Conservation (phyloP, 495 filamentous ascomycete genomes). For the Choiromyces venosus region DNA sequence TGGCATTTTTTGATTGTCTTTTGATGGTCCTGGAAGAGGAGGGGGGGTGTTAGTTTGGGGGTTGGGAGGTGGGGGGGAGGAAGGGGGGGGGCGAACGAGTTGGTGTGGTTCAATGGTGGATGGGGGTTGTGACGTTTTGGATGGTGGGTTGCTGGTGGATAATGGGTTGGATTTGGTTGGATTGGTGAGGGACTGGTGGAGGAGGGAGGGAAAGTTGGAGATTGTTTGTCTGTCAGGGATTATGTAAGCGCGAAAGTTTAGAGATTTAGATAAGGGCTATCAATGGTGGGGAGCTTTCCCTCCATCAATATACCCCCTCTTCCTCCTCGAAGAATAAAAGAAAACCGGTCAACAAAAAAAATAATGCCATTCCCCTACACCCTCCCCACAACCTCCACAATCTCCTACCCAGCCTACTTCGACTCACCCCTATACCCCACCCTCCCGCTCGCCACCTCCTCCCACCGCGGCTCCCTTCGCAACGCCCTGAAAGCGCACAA, state of each 20-base stretch:
- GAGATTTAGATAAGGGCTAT: neutral
- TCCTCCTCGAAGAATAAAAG: neutral
- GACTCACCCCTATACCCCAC: slow-evolving; percentile 72
- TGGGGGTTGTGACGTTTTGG: slow-evolving; percentile 21
- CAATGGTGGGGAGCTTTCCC: too few species aligned
- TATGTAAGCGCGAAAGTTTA: neutral
- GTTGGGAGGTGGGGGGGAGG: neutral
- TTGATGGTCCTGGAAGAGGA: neutral
- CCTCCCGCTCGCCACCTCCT: slow-evolving; percentile 68
- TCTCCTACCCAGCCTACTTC: slow-evolving; percentile 70
- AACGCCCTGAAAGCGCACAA: slow-evolving; percentile 76
- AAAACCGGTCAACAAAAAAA: too few species aligned
- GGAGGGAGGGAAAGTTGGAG: neutral
- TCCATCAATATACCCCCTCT: neutral
- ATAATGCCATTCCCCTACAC: slow-evolving; percentile 80
- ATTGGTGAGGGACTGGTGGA: too few species aligned
- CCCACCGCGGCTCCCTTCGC: slow-evolving; percentile 69
- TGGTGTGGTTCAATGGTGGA: neutral
- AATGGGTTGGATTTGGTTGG: neutral
- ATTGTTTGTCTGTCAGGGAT: neutral
- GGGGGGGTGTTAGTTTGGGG: neutral
- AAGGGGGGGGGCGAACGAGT: neutral
- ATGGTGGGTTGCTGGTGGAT: neutral
- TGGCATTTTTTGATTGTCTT: slow-evolving; percentile 53
- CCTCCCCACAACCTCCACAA: slow-evolving; percentile 75